phyloP scores from a whole-genome alignment of 306 rosid species.

The Arachis stenosperma region DNA sequence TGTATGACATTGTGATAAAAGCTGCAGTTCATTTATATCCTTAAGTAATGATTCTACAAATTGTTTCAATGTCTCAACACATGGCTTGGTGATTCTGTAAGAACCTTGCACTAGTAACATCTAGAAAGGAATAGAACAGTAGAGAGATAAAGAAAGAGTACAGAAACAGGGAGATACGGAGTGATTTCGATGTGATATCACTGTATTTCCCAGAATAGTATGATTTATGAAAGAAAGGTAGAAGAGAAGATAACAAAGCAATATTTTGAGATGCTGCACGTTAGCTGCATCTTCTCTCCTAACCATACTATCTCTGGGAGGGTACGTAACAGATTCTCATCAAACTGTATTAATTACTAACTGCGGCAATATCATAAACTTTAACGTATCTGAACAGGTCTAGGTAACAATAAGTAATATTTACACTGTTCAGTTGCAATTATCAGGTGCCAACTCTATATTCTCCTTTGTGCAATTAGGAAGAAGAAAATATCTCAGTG shows the following conservation, averaged over 20 bases:
- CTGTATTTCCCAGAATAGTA: too few relatives aligned
- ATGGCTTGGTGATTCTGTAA: slow-evolving; percentile 9
- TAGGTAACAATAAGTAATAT: slow-evolving; percentile 11
- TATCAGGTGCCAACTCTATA: not conserved
- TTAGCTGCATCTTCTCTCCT: too few relatives aligned
- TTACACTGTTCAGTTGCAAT: slow-evolving; percentile 15
- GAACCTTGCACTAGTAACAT: too few relatives aligned
- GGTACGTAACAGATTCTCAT: not conserved
- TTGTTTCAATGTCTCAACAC: slow-evolving; percentile 9
- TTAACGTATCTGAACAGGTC: slow-evolving; percentile 2
- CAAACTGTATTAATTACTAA: slow-evolving; percentile 19
- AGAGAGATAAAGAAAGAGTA: too few relatives aligned
- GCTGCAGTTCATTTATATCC: not conserved
- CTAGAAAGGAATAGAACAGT: too few relatives aligned
- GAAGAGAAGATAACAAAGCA: too few relatives aligned
- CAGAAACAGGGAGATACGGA: too few relatives aligned
- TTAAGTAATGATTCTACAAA: not conserved
- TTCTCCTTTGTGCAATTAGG: slow-evolving; percentile 22
- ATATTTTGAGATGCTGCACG: too few relatives aligned
- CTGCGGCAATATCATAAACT: slow-evolving; percentile 11
- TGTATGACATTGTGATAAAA: slow-evolving; percentile 17
- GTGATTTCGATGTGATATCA: too few relatives aligned
- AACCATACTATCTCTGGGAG: too few relatives aligned
- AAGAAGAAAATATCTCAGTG: slow-evolving; percentile 13
- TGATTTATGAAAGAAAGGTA: too few relatives aligned